phyloP scores from a whole-genome alignment of 345 rosid species.

The Brassica nigra region DNA sequence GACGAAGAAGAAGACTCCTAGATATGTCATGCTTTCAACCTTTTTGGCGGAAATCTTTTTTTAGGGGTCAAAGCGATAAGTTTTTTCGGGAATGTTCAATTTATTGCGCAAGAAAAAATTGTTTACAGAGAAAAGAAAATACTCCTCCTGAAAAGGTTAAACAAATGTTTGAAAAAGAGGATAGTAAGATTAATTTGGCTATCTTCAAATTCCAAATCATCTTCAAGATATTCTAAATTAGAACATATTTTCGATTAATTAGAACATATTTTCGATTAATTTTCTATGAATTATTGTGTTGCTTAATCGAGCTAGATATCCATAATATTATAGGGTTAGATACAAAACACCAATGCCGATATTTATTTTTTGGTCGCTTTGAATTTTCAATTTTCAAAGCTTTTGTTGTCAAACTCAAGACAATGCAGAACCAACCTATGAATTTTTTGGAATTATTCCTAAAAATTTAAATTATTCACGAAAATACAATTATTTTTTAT shows the following conservation, averaged over 20 bases:
- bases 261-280: not conserved
- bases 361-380: not conserved
- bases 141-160: not conserved
- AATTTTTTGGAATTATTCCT: too few species aligned
- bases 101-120: not conserved
- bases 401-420: not conserved
- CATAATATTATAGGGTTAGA: not conserved
- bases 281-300: not conserved
- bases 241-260: not conserved
- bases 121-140: not conserved
- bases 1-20: not conserved
- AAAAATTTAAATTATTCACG: too few species aligned
- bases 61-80: not conserved
- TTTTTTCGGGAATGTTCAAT: not conserved
- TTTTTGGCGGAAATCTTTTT: not conserved
- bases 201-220: not conserved
- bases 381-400: not conserved
- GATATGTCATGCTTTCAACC: not conserved
- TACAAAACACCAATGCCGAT: not conserved
- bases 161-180: not conserved
- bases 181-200: not conserved
- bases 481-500: too few species aligned
- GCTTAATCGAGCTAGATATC: not conserved
- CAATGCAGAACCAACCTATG: too few species aligned
- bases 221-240: not conserved